Base-by-base conservation (phyloP, 768 basidiomycete species). In the Pulveroboletus sp. region DNA sequence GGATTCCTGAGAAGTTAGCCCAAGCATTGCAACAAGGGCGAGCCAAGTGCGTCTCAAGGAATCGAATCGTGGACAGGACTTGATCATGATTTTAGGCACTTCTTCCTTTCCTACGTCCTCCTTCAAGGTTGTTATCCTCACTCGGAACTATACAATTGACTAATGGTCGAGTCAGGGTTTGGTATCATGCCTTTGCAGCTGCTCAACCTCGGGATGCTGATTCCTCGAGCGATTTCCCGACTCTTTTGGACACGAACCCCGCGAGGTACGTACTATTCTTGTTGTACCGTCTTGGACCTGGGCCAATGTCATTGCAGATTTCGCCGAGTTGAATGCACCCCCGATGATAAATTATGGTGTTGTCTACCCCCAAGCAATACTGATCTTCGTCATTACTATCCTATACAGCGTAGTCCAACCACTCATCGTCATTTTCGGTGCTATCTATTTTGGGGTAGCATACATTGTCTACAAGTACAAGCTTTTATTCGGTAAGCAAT, bases 391-490 rank as follows among this genome's bases (percentile, higher is more conserved):
- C 54, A 88, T 99, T 69, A 94, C 90, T 31, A 73, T 99, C 60
- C 76, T 94, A 30, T 98, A 98, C 74, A 94, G 93, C 67, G 88
- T 99, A 56, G 88, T 95, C 12, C 91, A 96, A 53, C 96, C 96
- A 0, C 77, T 96, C 55, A 96, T 98, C 65, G 78, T 98, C 47
- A 79, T 96, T 24, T 98, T 98, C 63, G 92, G 95, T 12, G 91
- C 95, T 1, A 72, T 95, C 44, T 99, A 99, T 71, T 99, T 99
- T 59, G 95, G 93, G n/a, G 74, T 89, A 32, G 91, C 81, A 7
- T 99, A 99, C 64, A 77, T 98, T 6, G 94, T 96, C 3, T 98
- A 97, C 80, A 99, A 99, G 74, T 96, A 98, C 73, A 95, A 96
- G 60, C 77, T 98, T 5, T 74, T 98, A 0, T 96, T 95, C 59